Conservation (phyloP, 2,329 filamentous ascomycete genomes). For the Alternaria postmessia region DNA sequence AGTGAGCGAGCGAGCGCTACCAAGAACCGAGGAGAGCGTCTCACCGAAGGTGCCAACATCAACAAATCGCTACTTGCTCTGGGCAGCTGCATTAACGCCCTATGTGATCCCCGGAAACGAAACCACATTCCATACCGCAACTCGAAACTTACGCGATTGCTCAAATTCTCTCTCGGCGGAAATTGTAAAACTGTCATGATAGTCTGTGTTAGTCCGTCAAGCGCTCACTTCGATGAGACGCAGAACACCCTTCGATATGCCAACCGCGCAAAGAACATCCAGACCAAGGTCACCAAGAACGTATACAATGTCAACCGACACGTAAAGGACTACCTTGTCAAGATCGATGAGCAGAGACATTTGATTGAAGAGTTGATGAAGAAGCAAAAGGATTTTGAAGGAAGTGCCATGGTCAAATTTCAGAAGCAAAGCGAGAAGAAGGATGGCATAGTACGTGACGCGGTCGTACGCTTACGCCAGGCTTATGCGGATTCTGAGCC, state of each 20-base stretch:
- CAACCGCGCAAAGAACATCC: conserved; percentile 98
- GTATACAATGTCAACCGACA: conserved; percentile 99
- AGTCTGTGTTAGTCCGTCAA: conserved; percentile 95
- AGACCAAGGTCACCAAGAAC: conserved; percentile 98
- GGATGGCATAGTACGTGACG: conserved; percentile 77
- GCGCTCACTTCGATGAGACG: conserved; percentile 96
- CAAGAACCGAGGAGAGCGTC: conserved; percentile 90
- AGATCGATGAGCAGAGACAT: conserved; percentile 98
- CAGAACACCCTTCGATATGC: conserved; percentile 98
- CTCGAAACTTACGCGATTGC: conserved; percentile 91
- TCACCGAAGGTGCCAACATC: conserved; percentile 97
- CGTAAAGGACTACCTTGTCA: conserved; percentile 98
- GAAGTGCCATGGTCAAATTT: conserved; percentile 84
- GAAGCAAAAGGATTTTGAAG: conserved; percentile 89
- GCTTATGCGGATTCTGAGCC: conserved; percentile 82
- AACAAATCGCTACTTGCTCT: conserved; percentile 96
- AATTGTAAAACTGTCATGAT: conserved; percentile 99
- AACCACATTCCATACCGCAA: conserved; percentile 98
- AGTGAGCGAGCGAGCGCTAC: conserved; percentile 96
- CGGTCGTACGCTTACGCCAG: conserved; percentile 77
- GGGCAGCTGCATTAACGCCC: conserved; percentile 96
- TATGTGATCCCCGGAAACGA: conserved; percentile 89
- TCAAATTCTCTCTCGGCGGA: conserved; percentile 96
- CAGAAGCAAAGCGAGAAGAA: conserved; percentile 89
- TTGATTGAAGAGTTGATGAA: conserved; percentile 94